phyloP scores from a whole-genome alignment of 495 filamentous ascomycete genomes.

The Penicillium macrosclerotiorum region DNA sequence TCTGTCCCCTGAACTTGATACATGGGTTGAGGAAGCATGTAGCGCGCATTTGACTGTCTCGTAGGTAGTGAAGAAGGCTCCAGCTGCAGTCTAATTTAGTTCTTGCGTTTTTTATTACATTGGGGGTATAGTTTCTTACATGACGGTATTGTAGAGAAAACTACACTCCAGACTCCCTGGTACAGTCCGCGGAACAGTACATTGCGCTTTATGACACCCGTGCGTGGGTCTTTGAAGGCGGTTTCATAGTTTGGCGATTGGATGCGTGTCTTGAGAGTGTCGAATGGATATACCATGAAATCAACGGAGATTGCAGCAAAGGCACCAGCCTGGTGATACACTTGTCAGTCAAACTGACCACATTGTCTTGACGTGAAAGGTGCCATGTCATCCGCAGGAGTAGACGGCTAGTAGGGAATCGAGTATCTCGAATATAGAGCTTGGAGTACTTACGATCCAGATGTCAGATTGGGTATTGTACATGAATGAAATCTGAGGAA shows the following conservation, averaged over 20 bases:
- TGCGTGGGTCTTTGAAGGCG: conserved; percentile 56
- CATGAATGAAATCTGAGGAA: conserved; percentile 14
- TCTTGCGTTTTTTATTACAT: not conserved
- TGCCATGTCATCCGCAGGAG: not conserved
- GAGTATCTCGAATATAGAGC: not conserved
- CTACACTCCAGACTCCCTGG: conserved; percentile 84
- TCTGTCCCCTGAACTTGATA: conserved; percentile 32
- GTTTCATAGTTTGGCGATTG: conserved; percentile 71
- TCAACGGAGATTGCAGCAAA: conserved; percentile 78
- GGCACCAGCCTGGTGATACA: conserved; percentile 64
- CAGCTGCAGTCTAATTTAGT: conserved; percentile 57
- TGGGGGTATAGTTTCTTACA: conserved; percentile 45
- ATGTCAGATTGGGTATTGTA: conserved; percentile 53
- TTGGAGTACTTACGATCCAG: conserved; percentile 39
- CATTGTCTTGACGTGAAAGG: too few relatives aligned
- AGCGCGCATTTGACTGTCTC: conserved; percentile 68
- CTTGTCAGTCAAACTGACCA: not conserved
- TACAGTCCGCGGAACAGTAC: conserved; percentile 74
- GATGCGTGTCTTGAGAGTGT: conserved; percentile 82
- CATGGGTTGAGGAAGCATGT: conserved; percentile 30
- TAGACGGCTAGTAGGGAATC: not conserved
- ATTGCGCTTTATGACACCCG: conserved; percentile 49
- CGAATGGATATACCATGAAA: conserved; percentile 76
- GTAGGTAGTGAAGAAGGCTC: conserved; percentile 88
- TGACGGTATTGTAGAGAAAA: conserved; percentile 83